phyloP scores from a whole-genome alignment of 202 grass and related monocot genomes.

The Hordeum pubiflorum region DNA sequence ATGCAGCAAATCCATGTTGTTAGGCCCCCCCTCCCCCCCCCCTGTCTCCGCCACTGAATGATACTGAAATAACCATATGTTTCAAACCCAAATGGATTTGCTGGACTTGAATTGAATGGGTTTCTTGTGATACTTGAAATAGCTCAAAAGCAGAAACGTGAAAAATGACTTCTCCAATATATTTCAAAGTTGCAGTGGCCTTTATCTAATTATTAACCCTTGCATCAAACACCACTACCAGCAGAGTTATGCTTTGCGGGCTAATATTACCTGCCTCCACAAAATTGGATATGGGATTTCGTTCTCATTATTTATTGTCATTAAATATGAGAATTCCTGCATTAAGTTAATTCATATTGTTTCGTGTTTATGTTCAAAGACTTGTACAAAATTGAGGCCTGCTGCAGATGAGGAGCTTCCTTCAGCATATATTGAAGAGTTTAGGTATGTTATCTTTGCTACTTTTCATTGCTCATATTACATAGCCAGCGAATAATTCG shows the following conservation, averaged over 20 bases:
- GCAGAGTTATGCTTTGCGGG: neutral
- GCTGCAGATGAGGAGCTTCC: conserved; percentile 87
- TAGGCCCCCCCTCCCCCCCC: no score
- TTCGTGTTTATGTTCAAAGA: conserved; percentile 42
- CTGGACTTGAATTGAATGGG: neutral
- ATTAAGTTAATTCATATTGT: conserved; percentile 27
- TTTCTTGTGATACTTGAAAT: neutral
- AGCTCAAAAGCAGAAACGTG: neutral
- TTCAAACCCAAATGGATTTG: neutral
- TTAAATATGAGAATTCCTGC: neutral
- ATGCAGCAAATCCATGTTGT: no score
- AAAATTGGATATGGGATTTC: neutral
- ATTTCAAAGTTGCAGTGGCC: neutral
- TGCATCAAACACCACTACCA: neutral
- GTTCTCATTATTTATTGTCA: neutral
- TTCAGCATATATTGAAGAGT: conserved; percentile 90
- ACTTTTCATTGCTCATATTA: conserved; percentile 3
- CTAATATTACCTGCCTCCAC: neutral
- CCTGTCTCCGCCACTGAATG: neutral
- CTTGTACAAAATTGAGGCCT: conserved; percentile 79
- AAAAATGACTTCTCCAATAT: neutral
- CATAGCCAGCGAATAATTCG: neutral
- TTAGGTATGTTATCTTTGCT: conserved; percentile 46
- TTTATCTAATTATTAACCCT: neutral
- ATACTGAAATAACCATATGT: neutral